Evolutionary conservation across 1,139 yeast genomes (phyloP), one percentile per base, ranked within the genome.

Genomic region (Geotrichum phurueaensis): DNA sequence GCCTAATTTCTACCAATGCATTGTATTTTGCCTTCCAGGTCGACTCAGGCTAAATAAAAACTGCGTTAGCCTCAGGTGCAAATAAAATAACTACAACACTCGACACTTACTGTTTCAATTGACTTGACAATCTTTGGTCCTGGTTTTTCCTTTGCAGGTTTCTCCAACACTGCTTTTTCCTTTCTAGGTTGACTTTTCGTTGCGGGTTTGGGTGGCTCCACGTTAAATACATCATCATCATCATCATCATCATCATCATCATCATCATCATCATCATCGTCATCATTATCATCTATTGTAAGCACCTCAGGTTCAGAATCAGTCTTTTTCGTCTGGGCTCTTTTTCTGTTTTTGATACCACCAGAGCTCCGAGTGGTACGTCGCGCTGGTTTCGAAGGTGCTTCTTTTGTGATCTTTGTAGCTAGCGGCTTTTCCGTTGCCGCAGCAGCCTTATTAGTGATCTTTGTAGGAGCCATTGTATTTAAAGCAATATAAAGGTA

Each of bases 21-120:
- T 51, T 53, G 53, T 61, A 61, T 33, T 53, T 58, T 7, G 56
- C 31, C 47, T 61, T 56, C 63, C 63, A 61, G 20, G 53, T 48
- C 6, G 53, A 36, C 29, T 55, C 53, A 18, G 53, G 36, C 50
- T 58, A n/a, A n/a, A n/a, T 9, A 22, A n/a, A 15, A 39, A n/a
- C n/a, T 3, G 2, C 9, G 13, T 47, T n/a, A 18, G 18, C 5
- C 23, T 45, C 15, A 33, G 22, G 15, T 23, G 12, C 25, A 4
- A 18, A 2, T 25, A 22, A 22, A 48, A 25, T 1, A 22, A 27
- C n/a, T 27, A 10, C 6, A 25, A 23, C 10, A 23, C 7, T 23
- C 33, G 20, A 22, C 9, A 22, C 55, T 15, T 20, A 51, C 56
- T 9, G 51, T 52, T 48, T 57, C 60, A 29, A 47, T 47, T 33